These are phyloP conservation scores for Aegilops sharonensis DNA, from an alignment of 176 grass and related monocot genomes.

Conservation along the genomic window DNA sequence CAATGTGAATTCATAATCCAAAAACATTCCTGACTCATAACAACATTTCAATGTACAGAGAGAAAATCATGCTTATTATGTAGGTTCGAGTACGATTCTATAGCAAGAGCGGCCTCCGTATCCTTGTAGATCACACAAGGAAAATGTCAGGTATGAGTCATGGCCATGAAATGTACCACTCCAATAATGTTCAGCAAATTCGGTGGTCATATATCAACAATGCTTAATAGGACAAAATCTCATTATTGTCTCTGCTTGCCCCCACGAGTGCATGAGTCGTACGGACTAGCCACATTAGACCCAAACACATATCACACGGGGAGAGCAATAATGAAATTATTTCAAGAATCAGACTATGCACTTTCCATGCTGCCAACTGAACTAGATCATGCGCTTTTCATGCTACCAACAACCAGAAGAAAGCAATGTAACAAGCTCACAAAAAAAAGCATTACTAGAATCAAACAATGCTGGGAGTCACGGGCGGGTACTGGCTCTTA, in stretches of 20 bases:
- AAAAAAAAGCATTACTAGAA: not conserved
- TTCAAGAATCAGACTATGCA: not conserved
- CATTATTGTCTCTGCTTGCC: conserved; percentile 23
- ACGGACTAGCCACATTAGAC: conserved; percentile 10
- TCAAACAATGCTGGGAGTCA: not conserved
- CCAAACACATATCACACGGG: conserved; percentile 12
- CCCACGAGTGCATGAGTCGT: not conserved
- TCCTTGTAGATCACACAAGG: not conserved
- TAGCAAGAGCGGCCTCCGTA: not conserved
- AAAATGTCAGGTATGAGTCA: not conserved
- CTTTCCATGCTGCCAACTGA: conserved; percentile 17
- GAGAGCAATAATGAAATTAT: conserved; percentile 18
- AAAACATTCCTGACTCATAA: not conserved
- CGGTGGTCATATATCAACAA: not conserved
- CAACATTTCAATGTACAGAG: not conserved
- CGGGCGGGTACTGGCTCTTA: not conserved
- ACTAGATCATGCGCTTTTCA: conserved; percentile 12
- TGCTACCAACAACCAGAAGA: conserved; percentile 8
- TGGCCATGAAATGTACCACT: not conserved
- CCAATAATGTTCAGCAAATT: conserved; percentile 2
- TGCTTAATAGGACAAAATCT: conserved; percentile 7
- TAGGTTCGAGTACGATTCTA: conserved; percentile 9
- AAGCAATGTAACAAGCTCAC: not conserved
- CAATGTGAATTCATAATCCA: not conserved
- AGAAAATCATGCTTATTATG: conserved; percentile 15